These are phyloP conservation scores for Cryptosporidium sp. DNA, from an alignment of 169 alveolate genomes.

Conservation along the genomic window DNA sequence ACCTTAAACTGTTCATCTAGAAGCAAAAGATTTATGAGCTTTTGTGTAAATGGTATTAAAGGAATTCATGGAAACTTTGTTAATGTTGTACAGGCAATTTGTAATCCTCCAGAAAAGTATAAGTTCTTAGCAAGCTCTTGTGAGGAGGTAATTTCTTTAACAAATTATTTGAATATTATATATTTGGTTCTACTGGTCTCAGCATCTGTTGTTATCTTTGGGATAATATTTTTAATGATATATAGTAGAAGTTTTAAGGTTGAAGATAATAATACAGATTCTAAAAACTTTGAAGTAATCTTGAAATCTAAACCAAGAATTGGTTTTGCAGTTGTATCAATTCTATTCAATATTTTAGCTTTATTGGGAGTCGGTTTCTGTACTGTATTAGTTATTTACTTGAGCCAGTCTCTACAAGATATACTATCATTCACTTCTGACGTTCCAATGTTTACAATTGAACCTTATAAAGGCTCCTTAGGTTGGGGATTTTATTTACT, in stretches of 20 bases:
- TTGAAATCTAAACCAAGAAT: constrained; percentile 35
- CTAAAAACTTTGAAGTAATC: constrained; percentile 4
- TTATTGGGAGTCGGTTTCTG: constrained; percentile 39
- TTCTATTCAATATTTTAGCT: constrained; percentile 31
- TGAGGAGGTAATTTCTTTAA: not conserved
- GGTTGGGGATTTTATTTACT: constrained; percentile 68
- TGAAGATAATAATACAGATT: not conserved
- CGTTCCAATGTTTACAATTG: constrained; percentile 36
- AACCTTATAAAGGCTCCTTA: constrained; percentile 14
- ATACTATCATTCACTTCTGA: constrained; percentile 26
- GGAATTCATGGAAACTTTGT: constrained; percentile 24
- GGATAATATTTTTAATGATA: constrained; percentile 27
- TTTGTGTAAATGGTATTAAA: constrained; percentile 32
- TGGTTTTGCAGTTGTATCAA: constrained; percentile 18
- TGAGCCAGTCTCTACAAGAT: constrained; percentile 24
- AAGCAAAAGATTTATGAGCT: constrained; percentile 22
- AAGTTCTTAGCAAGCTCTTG: constrained; percentile 38
- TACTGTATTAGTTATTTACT: constrained; percentile 19
- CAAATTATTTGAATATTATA: constrained; percentile 25
- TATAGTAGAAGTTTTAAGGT: constrained; percentile 53
- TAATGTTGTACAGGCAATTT: constrained; percentile 22
- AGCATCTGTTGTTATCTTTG: constrained; percentile 10
- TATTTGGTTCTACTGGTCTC: constrained; percentile 20
- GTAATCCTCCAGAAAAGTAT: constrained; percentile 43
- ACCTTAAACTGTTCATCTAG: constrained; percentile 68